These are phyloP conservation scores for Cantharellus cinnabarinus DNA, from an alignment of 768 basidiomycete genomes.

Conservation along the genomic window DNA sequence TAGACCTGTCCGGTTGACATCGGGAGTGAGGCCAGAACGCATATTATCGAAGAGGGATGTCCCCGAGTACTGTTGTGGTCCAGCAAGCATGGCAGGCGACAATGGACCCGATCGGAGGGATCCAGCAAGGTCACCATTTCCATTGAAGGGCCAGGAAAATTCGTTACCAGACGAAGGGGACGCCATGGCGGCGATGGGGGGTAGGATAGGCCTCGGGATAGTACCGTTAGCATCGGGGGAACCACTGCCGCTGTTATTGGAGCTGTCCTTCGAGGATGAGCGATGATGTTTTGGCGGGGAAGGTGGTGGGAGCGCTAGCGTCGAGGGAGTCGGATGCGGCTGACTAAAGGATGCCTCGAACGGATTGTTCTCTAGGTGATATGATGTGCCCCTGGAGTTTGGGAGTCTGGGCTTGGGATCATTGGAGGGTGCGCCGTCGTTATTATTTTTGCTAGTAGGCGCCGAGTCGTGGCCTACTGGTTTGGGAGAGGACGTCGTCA, in stretches of 20 bases:
- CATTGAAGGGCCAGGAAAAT: conserved; percentile 39
- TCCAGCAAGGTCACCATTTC: conserved; percentile 30
- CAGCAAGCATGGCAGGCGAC: conserved; percentile 89
- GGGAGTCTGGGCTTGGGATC: conserved; percentile 16
- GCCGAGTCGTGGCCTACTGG: neutral
- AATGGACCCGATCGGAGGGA: conserved; percentile 85
- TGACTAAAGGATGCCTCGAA: conserved; percentile 45
- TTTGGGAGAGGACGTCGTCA: no score
- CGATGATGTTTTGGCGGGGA: conserved; percentile 3
- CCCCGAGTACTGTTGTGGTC: conserved; percentile 30
- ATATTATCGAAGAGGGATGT: conserved; percentile 36
- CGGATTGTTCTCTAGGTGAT: conserved; percentile 71
- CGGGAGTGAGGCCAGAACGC: conserved; percentile 66
- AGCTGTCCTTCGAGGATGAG: conserved; percentile 14
- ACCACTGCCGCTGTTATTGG: conserved; percentile 3
- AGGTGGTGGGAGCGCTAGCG: conserved; percentile 5
- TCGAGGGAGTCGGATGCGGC: conserved; percentile 16
- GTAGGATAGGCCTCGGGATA: conserved; percentile 50
- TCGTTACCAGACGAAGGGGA: conserved; percentile 29
- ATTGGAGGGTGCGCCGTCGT: neutral
- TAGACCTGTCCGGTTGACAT: conserved; percentile 42
- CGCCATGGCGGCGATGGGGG: conserved; percentile 55
- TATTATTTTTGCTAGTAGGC: no score
- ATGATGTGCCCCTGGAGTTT: conserved; percentile 28
- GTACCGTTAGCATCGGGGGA: neutral